These are phyloP conservation scores for Chimonanthus salicifolius DNA, from an alignment of 164 flowering plant genomes.

Conservation along the genomic window DNA sequence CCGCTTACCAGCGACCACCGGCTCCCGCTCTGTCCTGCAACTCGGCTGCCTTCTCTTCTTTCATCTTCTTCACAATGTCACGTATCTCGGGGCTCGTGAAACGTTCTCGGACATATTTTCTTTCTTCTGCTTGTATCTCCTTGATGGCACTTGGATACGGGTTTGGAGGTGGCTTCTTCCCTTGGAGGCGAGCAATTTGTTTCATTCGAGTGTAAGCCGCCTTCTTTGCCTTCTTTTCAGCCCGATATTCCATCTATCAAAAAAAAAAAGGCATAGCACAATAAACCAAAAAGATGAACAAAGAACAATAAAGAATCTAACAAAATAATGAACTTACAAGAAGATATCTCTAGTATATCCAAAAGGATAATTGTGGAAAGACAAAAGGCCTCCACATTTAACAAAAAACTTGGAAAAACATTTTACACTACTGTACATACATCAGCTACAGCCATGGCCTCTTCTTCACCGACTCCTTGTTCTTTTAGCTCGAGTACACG, in stretches of 20 bases:
- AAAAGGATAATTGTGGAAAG: background rate
- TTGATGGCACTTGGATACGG: slow-evolving; percentile 81
- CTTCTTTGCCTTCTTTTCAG: slow-evolving; percentile 70
- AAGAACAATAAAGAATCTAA: background rate
- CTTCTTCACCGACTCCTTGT: slow-evolving; percentile 67
- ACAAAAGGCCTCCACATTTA: background rate
- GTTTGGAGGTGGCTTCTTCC: slow-evolving; percentile 71
- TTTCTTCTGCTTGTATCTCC: slow-evolving; percentile 80
- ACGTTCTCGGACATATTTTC: slow-evolving; percentile 53
- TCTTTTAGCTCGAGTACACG: slow-evolving; percentile 83
- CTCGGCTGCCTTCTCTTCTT: slow-evolving; percentile 33
- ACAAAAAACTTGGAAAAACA: background rate
- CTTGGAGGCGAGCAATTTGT: slow-evolving; percentile 66
- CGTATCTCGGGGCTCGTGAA: slow-evolving; percentile 40
- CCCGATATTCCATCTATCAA: slow-evolving; percentile 75
- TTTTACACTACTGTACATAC: slow-evolving; percentile 31
- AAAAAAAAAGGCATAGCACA: background rate
- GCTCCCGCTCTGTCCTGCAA: slow-evolving; percentile 30
- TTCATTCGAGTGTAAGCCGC: slow-evolving; percentile 65
- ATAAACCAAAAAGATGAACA: background rate
- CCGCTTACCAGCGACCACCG: slow-evolving; percentile 1
- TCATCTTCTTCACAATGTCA: slow-evolving; percentile 44
- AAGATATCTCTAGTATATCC: background rate
- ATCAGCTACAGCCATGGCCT: slow-evolving; percentile 81
- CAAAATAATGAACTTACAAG: background rate